These are phyloP conservation scores for Chalciporus chontae DNA, from an alignment of 768 basidiomycete genomes.

Conservation along the genomic window DNA sequence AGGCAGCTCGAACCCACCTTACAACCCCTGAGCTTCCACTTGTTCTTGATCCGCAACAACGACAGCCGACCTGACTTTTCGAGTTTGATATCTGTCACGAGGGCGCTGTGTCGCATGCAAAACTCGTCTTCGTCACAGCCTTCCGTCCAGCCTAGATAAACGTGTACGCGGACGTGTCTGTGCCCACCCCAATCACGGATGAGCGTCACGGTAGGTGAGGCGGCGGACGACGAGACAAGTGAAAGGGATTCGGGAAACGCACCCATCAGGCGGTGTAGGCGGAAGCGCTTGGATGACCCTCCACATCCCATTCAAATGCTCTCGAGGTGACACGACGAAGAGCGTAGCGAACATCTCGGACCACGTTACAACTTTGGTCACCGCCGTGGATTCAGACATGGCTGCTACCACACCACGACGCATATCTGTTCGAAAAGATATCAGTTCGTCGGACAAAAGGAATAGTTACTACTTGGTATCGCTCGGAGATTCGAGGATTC, in stretches of 20 bases:
- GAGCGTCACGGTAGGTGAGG: too few relatives aligned
- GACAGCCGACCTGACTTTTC: conserved; percentile 20
- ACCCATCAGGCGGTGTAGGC: conserved; percentile 15
- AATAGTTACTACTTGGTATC: too few relatives aligned
- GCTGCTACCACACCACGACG: background rate
- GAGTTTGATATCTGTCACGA: conserved; percentile 26
- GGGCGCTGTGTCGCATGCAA: conserved; percentile 23
- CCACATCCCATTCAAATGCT: conserved; percentile 25
- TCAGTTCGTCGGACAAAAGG: background rate
- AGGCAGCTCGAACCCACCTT: conserved; percentile 10
- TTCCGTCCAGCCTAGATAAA: conserved; percentile 27
- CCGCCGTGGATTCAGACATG: background rate
- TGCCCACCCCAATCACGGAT: too few relatives aligned
- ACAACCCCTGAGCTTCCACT: conserved; percentile 26
- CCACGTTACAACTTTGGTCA: background rate
- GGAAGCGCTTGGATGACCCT: conserved; percentile 18
- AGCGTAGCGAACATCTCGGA: conserved; percentile 14
- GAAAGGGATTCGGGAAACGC: background rate
- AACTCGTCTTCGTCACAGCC: conserved; percentile 30
- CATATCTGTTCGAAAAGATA: background rate
- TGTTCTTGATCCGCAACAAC: conserved; percentile 15
- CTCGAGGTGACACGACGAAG: conserved; percentile 14
- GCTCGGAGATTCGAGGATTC: too few relatives aligned
- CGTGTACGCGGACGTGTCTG: conserved; percentile 31
- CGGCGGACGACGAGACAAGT: too few relatives aligned